These are phyloP conservation scores for Fusarium verrucosum DNA, from an alignment of 2,329 filamentous ascomycete species.

Conservation along the genomic window DNA sequence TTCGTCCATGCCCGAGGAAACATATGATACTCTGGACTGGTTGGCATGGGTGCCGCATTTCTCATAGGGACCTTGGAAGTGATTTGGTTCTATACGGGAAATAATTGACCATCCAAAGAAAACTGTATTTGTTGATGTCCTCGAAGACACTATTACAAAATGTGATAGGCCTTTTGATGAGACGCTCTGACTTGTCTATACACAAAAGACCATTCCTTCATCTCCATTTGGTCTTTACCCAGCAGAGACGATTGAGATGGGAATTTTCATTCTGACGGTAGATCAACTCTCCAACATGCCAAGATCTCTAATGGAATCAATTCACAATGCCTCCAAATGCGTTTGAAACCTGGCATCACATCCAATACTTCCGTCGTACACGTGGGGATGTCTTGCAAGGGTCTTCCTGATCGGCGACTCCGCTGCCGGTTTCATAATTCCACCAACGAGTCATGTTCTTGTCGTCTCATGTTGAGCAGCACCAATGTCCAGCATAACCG, in stretches of 20 bases:
- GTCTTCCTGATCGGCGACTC: background rate
- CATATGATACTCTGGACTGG: background rate
- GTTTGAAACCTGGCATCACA: background rate
- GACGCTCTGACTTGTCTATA: background rate
- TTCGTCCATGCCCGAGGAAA: background rate
- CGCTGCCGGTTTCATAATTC: slow-evolving; percentile 13
- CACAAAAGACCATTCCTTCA: background rate
- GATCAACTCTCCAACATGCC: background rate
- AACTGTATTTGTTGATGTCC: too few relatives aligned
- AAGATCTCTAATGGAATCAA: background rate
- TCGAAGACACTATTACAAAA: background rate
- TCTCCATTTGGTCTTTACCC: background rate
- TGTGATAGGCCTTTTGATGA: too few relatives aligned
- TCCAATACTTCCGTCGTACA: background rate
- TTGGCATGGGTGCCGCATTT: background rate
- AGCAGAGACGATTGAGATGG: background rate
- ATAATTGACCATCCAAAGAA: too few relatives aligned
- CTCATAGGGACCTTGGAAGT: background rate
- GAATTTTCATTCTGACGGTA: background rate
- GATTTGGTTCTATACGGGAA: rapidly evolving
- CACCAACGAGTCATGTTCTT: background rate
- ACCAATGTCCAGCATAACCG: background rate
- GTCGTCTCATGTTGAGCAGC: background rate
- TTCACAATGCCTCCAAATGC: background rate
- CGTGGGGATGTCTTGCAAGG: slow-evolving; percentile 8